phyloP scores from a whole-genome alignment of 495 filamentous ascomycete species.

The Penicillium coffeae region DNA sequence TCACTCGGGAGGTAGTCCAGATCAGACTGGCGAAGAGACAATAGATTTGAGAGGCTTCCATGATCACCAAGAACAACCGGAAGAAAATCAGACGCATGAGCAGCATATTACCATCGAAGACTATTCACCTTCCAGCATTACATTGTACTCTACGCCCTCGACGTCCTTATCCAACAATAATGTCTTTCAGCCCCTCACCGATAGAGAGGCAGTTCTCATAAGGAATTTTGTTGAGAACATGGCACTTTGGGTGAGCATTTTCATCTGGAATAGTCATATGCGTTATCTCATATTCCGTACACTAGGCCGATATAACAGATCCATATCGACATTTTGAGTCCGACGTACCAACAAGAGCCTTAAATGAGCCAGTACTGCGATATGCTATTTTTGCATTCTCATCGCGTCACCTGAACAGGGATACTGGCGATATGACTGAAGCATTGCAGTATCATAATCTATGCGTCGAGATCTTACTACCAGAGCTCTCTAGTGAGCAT shows the following conservation, averaged over 20 bases:
- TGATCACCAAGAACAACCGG: no score
- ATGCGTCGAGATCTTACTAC: conserved; percentile 26
- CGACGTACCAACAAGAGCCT: conserved; percentile 21
- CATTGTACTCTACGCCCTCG: conserved; percentile 2
- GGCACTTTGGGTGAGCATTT: conserved; percentile 26
- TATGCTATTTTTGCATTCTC: conserved; percentile 30
- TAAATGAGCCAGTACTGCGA: conserved; percentile 23
- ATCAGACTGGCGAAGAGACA: no score
- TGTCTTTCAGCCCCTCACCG: conserved; percentile 8
- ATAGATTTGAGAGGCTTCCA: no score
- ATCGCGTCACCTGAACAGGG: conserved; percentile 24
- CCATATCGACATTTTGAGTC: conserved; percentile 27
- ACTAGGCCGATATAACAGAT: conserved; percentile 31
- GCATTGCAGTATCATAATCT: conserved; percentile 27
- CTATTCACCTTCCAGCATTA: conserved; percentile 6
- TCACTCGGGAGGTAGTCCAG: not conserved
- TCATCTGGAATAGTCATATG: not conserved
- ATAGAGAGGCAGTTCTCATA: conserved; percentile 22
- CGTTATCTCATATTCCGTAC: not conserved
- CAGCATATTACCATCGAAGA: not conserved
- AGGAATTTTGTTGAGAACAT: conserved; percentile 32
- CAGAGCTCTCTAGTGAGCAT: conserved; percentile 18
- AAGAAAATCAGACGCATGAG: no score
- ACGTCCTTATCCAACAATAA: conserved; percentile 1
- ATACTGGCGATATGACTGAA: conserved; percentile 15